These are phyloP conservation scores for Trifolium repens DNA, from an alignment of 306 rosid genomes.

Conservation along the genomic window DNA sequence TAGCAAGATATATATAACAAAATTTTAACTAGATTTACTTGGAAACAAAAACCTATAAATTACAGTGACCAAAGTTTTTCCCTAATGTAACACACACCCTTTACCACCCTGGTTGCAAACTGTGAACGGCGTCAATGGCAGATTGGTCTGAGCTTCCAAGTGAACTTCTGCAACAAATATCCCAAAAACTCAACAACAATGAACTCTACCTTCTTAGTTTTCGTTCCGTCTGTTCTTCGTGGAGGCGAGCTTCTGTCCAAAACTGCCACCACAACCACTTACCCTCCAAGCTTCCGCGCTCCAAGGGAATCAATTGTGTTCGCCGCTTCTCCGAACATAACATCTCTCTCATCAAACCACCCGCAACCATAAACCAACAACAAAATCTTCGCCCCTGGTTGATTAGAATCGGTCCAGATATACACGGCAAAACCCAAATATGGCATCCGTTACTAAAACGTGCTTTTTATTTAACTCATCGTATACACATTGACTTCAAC, in stretches of 20 bases:
- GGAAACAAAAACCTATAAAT: too few species aligned
- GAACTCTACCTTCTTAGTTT: background rate
- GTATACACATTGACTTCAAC: constrained; percentile 40
- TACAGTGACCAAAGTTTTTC: too few species aligned
- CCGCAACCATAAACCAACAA: background rate
- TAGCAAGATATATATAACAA: too few species aligned
- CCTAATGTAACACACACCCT: too few species aligned
- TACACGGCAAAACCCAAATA: background rate
- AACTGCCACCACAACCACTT: background rate
- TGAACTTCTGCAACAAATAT: constrained; percentile 30
- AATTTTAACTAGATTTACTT: too few species aligned
- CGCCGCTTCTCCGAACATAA: constrained; percentile 15
- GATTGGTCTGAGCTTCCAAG: constrained; percentile 43
- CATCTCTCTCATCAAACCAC: constrained; percentile 39
- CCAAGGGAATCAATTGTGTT: background rate
- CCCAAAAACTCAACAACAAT: background rate
- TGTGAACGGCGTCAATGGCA: constrained; percentile 39
- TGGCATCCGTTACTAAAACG: constrained; percentile 32
- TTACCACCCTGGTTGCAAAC: too few species aligned
- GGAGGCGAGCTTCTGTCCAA: background rate
- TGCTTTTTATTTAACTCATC: constrained; percentile 34
- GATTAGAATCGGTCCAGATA: constrained; percentile 24
- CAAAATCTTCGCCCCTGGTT: constrained; percentile 13
- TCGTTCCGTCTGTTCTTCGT: background rate
- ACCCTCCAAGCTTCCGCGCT: background rate